Conservation (phyloP, 179 eudicot species). For the Carnegiea gigantea region DNA sequence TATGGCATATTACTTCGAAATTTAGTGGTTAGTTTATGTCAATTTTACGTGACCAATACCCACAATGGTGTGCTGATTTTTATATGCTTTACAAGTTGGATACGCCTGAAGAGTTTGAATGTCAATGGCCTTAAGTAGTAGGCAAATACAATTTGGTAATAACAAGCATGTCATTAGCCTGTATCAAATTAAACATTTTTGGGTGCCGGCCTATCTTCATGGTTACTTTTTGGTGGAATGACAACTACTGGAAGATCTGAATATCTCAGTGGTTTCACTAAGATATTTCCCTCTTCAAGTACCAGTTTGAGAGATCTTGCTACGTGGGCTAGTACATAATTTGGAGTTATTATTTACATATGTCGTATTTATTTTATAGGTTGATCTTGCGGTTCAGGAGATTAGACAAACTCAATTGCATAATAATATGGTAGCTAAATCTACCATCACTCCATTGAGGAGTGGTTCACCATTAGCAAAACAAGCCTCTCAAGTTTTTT, state of each 20-base stretch:
- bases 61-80: constrained; percentile 19
- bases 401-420: constrained; percentile 16
- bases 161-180: too few species aligned
- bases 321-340: background rate
- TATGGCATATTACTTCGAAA: constrained; percentile 16
- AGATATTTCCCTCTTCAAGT: constrained; percentile 10
- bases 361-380: background rate
- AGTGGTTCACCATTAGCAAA: constrained; percentile 12
- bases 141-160: constrained; percentile 14
- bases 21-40: constrained; percentile 1
- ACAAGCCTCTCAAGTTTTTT: background rate
- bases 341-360: background rate
- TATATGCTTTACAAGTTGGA: constrained; percentile 18
- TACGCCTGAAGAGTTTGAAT: constrained; percentile 20
- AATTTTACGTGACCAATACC: constrained; percentile 8
- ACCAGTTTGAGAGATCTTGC: constrained; percentile 1
- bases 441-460: background rate
- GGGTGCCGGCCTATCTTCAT: background rate
- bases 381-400: constrained; percentile 17
- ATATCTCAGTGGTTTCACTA: constrained; percentile 17
- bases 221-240: constrained; percentile 17
- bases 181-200: too few species aligned
- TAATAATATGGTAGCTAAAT: constrained; percentile 18
- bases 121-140: background rate
- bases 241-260: constrained; percentile 17